These are phyloP conservation scores for Beauveria sp. DNA, from an alignment of 2,329 filamentous ascomycete genomes.

Conservation along the genomic window DNA sequence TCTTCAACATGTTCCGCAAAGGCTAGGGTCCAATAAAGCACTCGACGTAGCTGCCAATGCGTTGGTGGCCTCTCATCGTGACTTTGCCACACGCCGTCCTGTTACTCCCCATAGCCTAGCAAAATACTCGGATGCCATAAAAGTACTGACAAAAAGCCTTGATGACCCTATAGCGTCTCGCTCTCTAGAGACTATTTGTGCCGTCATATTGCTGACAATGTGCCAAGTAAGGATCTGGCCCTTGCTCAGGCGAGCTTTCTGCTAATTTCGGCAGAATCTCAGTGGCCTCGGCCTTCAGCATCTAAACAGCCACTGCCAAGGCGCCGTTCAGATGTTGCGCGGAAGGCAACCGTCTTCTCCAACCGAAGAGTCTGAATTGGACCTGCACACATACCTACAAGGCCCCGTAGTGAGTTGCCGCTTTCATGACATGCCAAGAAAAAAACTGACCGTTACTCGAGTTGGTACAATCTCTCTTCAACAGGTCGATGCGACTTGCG, in stretches of 20 bases:
- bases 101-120: background rate
- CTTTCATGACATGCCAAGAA: background rate
- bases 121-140: conserved; percentile 3
- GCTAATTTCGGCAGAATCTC: conserved; percentile 2
- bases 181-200: conserved; percentile 4
- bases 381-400: background rate
- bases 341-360: background rate
- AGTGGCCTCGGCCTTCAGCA: conserved; percentile 4
- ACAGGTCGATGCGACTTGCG: conserved; percentile 1
- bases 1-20: background rate
- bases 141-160: background rate
- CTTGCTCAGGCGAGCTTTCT: background rate
- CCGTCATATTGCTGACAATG: conserved; percentile 2
- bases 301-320: conserved; percentile 8
- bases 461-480: conserved; percentile 7
- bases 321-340: conserved; percentile 1
- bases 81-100: conserved; percentile 2
- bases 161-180: background rate
- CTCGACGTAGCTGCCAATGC: conserved; percentile 4
- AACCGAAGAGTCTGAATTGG: background rate
- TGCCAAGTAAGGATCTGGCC: background rate
- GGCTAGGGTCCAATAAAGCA: background rate
- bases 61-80: background rate
- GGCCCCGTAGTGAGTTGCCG: background rate
- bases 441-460: background rate